Evolutionary conservation across 2,329 filamentous ascomycete genomes (phyloP), one percentile per base, ranked within the genome.

Genomic region (Cladosporium sphaerospermum): DNA sequence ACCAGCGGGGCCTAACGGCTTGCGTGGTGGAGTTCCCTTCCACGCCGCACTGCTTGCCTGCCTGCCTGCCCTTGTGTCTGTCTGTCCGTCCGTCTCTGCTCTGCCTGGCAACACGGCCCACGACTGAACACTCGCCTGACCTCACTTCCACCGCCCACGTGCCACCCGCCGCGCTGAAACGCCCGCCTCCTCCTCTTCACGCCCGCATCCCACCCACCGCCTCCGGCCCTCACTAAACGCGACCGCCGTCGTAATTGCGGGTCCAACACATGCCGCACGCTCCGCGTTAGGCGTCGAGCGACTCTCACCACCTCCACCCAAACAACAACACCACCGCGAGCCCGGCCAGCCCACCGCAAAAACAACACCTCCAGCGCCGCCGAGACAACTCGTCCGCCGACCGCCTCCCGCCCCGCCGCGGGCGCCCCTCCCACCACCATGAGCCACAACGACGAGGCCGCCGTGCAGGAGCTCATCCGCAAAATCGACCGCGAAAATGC

Each of bases 401-500:
- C 39, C 48, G 18, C 48, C 48, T 19, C 14, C 48, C 48, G 48
- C 48, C 48, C 41, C 40, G 39, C 32, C 18, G 48, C 41, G 48
- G 48, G 31, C 41, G 32, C 40, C n/a, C 8, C 18, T 44, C 46
- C 23, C 11, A 13, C 34, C n/a, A 75, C 61, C 68, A 83, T 83
- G 75, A 57, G 53, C 52, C 76, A 75, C 57, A 76, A 75, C 68
- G 75, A 81, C 69, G 80, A 84, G 67, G 78, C 82, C 62, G 77
- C 82, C 60, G 79, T 84, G 73, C 83, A 83, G 73, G 87, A 89
- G 72, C 90, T 99, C 75, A 84, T 87, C 75, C 87, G 85, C 77
- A 97, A 99, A 86, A 97, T 99, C 73, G 89, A 96, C 78, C 85
- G 92, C 71, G 93, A 99, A 75, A 92, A 91, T 79, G 88, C 86